A percentile compares a stretch with the other conserved stretches of the same genome.
These are phyloP conservation scores for Nematodospora valgi DNA, from an alignment of 805 yeast species.

Conservation along the genomic window DNA sequence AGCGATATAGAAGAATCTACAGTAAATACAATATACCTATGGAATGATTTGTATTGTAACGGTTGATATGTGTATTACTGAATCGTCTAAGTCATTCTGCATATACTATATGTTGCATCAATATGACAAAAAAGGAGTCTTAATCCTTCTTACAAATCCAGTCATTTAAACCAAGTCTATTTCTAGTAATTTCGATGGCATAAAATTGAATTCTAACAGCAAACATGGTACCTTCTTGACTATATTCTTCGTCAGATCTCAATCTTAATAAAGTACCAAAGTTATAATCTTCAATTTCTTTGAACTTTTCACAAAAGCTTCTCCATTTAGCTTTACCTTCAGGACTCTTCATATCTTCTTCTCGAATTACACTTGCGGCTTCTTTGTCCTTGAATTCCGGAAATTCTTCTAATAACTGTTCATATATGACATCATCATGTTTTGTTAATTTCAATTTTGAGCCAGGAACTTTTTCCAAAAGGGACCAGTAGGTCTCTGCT, in stretches of 20 bases:
- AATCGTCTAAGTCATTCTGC: too few relatives aligned
- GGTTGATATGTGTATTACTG: too few relatives aligned
- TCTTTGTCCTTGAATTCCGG: conserved; percentile 79
- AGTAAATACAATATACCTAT: too few relatives aligned
- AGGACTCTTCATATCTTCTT: conserved; percentile 77
- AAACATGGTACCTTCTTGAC: conserved; percentile 79
- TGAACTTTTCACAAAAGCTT: conserved; percentile 76
- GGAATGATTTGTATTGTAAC: too few relatives aligned
- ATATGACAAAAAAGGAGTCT: too few relatives aligned
- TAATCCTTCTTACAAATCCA: conserved; percentile 58
- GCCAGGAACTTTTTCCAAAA: conserved; percentile 74
- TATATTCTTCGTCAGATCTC: conserved; percentile 69
- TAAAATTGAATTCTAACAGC: conserved; percentile 92
- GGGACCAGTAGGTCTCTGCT: conserved; percentile 89
- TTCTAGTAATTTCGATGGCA: conserved; percentile 92
- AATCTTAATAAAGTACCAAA: conserved; percentile 90
- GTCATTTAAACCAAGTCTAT: conserved; percentile 85
- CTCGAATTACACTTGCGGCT: conserved; percentile 56
- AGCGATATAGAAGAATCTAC: too few relatives aligned
- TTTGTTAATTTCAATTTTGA: conserved; percentile 70
- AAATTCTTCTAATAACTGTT: conserved; percentile 60
- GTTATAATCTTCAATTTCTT: conserved; percentile 85
- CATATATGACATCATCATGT: conserved; percentile 67
- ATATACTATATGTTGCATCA: too few relatives aligned
- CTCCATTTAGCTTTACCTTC: conserved; percentile 91